Percentiles rank a stretch among this genome's conserved stretches.
Conservation (phyloP, 2,329 filamentous ascomycete species). For the Aspergillus piperis region DNA sequence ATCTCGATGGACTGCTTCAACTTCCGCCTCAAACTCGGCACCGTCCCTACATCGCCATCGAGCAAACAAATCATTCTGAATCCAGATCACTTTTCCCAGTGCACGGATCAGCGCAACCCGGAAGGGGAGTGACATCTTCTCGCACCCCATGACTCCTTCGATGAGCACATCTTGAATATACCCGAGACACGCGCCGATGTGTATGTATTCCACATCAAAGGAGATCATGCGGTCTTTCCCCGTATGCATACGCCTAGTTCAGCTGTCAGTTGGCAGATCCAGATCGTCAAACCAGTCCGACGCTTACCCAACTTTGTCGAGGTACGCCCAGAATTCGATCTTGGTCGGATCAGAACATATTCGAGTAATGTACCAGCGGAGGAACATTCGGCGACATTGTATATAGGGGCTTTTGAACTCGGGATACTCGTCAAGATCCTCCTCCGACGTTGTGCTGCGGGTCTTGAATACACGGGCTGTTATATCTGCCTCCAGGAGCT, state of each 20-base stretch:
- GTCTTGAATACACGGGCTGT: slow-evolving; percentile 74
- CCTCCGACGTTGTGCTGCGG: slow-evolving; percentile 62
- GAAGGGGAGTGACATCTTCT: slow-evolving; percentile 63
- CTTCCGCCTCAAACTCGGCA: slow-evolving; percentile 56
- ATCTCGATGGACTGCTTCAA: slow-evolving; percentile 14
- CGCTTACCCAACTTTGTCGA: slow-evolving; percentile 73
- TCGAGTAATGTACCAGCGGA: slow-evolving; percentile 70
- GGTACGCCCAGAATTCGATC: slow-evolving; percentile 79
- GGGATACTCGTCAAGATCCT: slow-evolving; percentile 63
- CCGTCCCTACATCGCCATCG: slow-evolving; percentile 75
- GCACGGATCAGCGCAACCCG: slow-evolving; percentile 76
- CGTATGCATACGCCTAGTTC: slow-evolving; percentile 71
- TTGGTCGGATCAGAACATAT: slow-evolving; percentile 73
- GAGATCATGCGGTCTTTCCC: slow-evolving; percentile 70
- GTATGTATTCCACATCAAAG: slow-evolving; percentile 77
- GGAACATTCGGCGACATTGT: slow-evolving; percentile 73
- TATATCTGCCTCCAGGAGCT: slow-evolving; percentile 77
- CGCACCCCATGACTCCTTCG: slow-evolving; percentile 73
- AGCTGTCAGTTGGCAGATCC: neutral
- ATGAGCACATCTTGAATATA: slow-evolving; percentile 77
- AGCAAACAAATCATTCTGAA: slow-evolving; percentile 84
- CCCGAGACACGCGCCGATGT: slow-evolving; percentile 70
- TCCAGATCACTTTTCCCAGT: slow-evolving; percentile 80
- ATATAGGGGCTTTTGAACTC: slow-evolving; percentile 73
- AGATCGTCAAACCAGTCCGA: neutral